Evolutionary conservation across 441 rosid genomes (phyloP), one percentile per base, ranked within the genome.

Genomic region (Euphorbia celastroides): DNA sequence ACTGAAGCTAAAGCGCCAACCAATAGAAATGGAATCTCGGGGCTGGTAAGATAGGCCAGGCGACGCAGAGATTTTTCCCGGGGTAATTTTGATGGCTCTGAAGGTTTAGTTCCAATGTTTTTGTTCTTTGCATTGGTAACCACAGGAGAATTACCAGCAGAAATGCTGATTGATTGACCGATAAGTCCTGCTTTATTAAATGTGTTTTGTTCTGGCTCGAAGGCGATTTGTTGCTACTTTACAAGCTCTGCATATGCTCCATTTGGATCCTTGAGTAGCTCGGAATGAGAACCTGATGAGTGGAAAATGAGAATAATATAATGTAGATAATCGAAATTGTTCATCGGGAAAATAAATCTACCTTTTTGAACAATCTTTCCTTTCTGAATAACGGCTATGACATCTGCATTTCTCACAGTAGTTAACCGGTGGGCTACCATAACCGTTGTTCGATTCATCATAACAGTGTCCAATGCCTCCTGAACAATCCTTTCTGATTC

Each of bases 311-410:
- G 23, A 13, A 62, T n/a, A 70, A n/a, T 38, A 56, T 50, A 60
- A 34, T 9, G n/a, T 38, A 38, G 13, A 38, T 7, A 4, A 38
- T 38, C 44, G 44, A 3, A 38, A 38, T 7, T 38, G 44, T 14
- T n/a, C n/a, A n/a, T n/a, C n/a, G n/a, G n/a, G n/a, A n/a, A n/a
- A n/a, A n/a, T n/a, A n/a, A n/a, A n/a, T n/a, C n/a, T 75, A 88
- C 93, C 96, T 88, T 86, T 86, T 74, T 88, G 90, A 6, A 85
- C 88, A 38, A 92, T 73, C 75, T 84, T 86, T 57, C 98, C 98
- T 6, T 57, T 84, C 51, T 89, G 89, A 70, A 92, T 86, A 66
- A 92, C 90, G 28, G 91, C 88, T 59, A 89, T 89, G 57, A 51
- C 59, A 62, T 88, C 86, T 16, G 92, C 90, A 42, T 88, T 86